These are phyloP conservation scores for Metschnikowia noctiluminum DNA, from an alignment of 805 yeast species.

Conservation along the genomic window DNA sequence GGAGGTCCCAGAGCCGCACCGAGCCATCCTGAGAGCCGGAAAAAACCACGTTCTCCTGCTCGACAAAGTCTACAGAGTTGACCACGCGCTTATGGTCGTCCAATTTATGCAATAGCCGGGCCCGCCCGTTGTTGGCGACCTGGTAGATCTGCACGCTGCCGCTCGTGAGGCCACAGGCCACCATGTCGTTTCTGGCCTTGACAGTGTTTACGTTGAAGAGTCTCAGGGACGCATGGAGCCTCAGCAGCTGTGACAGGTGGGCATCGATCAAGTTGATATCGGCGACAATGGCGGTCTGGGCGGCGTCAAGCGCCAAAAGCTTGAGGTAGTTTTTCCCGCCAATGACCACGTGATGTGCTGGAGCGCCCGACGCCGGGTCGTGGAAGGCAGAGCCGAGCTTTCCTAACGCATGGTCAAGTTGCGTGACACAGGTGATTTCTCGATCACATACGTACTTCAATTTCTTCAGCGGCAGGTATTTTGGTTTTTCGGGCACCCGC, in stretches of 20 bases:
- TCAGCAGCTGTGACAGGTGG: slow-evolving; percentile 10
- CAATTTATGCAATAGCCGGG: slow-evolving; percentile 26
- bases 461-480: slow-evolving; percentile 8
- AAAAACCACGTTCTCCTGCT: slow-evolving; percentile 24
- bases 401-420: slow-evolving; percentile 24
- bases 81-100: slow-evolving; percentile 41
- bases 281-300: slow-evolving; percentile 30
- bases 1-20: slow-evolving; percentile 71
- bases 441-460: slow-evolving; percentile 22
- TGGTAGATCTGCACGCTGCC: slow-evolving; percentile 34
- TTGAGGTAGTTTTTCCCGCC: slow-evolving; percentile 43
- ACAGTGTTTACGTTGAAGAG: slow-evolving; percentile 39
- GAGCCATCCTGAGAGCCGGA: slow-evolving; percentile 80
- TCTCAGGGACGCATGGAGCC: slow-evolving; percentile 17
- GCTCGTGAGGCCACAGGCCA: slow-evolving; percentile 40
- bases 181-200: slow-evolving; percentile 28
- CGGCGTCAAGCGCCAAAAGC: slow-evolving; percentile 29
- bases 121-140: slow-evolving; percentile 31
- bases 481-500: slow-evolving; percentile 12
- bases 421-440: slow-evolving; percentile 23
- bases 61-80: slow-evolving; percentile 39
- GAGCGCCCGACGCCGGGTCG: slow-evolving; percentile 13
- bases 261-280: slow-evolving; percentile 35
- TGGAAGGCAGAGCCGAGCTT: slow-evolving; percentile 8
- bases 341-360: slow-evolving; percentile 32